phyloP scores from a whole-genome alignment of 257 asterid species.

The Rehmannia glutinosa region DNA sequence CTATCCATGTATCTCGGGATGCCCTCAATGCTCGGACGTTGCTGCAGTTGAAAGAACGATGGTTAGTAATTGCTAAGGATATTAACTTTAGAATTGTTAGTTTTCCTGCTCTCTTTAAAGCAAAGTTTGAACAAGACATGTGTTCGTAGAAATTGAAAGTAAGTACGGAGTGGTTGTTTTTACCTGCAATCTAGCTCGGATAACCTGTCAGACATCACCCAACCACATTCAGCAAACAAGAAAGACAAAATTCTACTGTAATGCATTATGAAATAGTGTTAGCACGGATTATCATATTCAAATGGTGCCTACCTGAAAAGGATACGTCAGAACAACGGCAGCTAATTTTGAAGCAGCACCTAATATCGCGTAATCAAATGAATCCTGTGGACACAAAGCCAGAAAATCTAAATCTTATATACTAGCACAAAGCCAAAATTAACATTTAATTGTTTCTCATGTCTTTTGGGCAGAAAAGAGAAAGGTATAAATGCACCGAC shows the following conservation, averaged over 20 bases:
- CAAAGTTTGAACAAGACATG: neutral
- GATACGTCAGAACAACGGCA: conserved; percentile 74
- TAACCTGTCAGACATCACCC: conserved; percentile 51
- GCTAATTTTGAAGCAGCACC: conserved; percentile 93
- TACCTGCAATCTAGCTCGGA: conserved; percentile 97
- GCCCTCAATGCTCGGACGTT: conserved; percentile 80
- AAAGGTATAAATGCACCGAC: neutral
- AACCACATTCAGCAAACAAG: conserved; percentile 27
- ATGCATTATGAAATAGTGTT: neutral
- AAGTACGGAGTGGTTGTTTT: neutral
- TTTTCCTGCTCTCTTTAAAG: neutral
- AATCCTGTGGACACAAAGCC: conserved; percentile 47
- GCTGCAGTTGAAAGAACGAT: conserved; percentile 38
- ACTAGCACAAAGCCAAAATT: neutral
- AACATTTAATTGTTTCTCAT: neutral
- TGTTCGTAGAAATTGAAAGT: neutral
- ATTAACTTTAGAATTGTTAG: no score
- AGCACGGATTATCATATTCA: conserved; percentile 5
- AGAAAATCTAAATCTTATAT: neutral
- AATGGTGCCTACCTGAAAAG: conserved; percentile 65
- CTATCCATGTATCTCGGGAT: conserved; percentile 74
- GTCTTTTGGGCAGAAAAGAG: neutral
- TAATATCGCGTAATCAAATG: conserved; percentile 75
- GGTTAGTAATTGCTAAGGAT: conserved; percentile 1
- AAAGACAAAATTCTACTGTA: conserved; percentile 3